These are phyloP conservation scores for Choiromyces venosus DNA, from an alignment of 495 filamentous ascomycete genomes.

Conservation along the genomic window DNA sequence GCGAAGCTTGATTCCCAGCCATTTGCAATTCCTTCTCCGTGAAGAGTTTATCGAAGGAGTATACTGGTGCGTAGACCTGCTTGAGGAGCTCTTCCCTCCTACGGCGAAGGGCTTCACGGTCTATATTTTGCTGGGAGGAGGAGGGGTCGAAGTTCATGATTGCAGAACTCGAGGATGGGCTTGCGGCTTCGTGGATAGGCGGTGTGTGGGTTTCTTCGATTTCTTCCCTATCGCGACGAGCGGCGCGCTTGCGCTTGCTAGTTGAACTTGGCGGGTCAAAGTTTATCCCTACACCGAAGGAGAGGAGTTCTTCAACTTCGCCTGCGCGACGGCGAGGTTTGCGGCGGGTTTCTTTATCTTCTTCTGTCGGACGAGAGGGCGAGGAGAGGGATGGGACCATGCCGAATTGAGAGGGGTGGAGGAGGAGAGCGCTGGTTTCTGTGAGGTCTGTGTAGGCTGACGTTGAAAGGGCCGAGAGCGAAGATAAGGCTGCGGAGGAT, in stretches of 20 bases:
- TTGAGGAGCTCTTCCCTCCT: conserved; percentile 55
- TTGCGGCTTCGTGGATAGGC: conserved; percentile 33
- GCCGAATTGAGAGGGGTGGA: conserved; percentile 89
- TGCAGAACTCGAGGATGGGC: conserved; percentile 12
- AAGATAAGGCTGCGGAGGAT: conserved; percentile 31
- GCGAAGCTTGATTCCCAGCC: conserved; percentile 64
- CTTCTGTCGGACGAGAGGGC: conserved; percentile 24
- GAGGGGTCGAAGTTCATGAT: conserved; percentile 3
- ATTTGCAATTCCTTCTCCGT: conserved; percentile 85
- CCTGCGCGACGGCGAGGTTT: conserved; percentile 64
- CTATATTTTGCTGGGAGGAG: neutral
- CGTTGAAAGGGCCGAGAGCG: conserved; percentile 35
- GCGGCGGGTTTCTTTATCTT: conserved; percentile 51
- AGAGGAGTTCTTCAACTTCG: conserved; percentile 69
- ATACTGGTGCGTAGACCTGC: conserved; percentile 54
- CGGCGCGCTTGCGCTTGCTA: conserved; percentile 71
- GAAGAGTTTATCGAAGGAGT: conserved; percentile 84
- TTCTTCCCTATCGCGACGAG: conserved; percentile 50
- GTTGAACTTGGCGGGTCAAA: conserved; percentile 35
- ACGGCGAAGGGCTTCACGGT: conserved; percentile 21
- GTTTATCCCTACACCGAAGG: conserved; percentile 55
- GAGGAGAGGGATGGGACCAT: conserved; percentile 49
- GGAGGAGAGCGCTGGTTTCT: conserved; percentile 78
- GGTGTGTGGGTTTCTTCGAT: conserved; percentile 49
- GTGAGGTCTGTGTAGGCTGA: conserved; percentile 58